A percentile compares a stretch with the other conserved stretches of the same genome.
These are phyloP conservation scores for Globisporangium carolinianum DNA, from an alignment of 352 stramenopile species.

Conservation along the genomic window DNA sequence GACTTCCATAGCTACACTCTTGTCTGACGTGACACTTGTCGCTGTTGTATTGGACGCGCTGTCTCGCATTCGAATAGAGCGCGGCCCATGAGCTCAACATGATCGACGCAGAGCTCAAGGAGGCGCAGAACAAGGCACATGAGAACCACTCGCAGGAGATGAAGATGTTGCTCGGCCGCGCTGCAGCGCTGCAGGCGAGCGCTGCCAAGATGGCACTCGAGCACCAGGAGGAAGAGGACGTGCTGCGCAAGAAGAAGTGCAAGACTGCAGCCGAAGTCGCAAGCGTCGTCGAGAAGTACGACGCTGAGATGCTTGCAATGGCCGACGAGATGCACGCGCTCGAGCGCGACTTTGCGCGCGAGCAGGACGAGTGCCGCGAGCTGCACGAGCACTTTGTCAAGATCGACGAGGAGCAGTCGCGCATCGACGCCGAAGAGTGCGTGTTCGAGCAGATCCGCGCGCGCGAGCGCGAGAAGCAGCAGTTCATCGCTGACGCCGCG, in stretches of 20 bases:
- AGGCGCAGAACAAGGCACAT: conserved; percentile 61
- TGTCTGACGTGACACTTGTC: neutral
- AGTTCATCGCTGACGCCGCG: conserved; percentile 67
- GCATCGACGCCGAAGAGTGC: conserved; percentile 75
- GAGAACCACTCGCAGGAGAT: conserved; percentile 79
- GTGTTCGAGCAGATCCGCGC: conserved; percentile 65
- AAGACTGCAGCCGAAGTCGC: conserved; percentile 73
- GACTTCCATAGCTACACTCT: neutral
- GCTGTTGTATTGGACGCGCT: too few relatives aligned
- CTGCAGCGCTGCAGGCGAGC: conserved; percentile 41
- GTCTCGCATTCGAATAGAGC: too few relatives aligned
- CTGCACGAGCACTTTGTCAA: conserved; percentile 83
- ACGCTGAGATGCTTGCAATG: conserved; percentile 63
- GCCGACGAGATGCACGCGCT: conserved; percentile 45
- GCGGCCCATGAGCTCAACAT: conserved; percentile 65
- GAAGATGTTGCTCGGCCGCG: conserved; percentile 54
- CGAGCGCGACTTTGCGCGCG: conserved; percentile 30
- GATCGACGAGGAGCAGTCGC: conserved; percentile 81
- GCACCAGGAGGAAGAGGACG: conserved; percentile 77
- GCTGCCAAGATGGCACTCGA: conserved; percentile 69
- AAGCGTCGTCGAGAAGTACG: conserved; percentile 68
- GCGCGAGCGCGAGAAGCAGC: conserved; percentile 64
- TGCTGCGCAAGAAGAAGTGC: conserved; percentile 75
- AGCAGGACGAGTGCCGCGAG: conserved; percentile 54
- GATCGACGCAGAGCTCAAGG: conserved; percentile 73